Base-by-base conservation (phyloP, 2,329 filamentous ascomycete genomes). In the Lachnellula suecica region DNA sequence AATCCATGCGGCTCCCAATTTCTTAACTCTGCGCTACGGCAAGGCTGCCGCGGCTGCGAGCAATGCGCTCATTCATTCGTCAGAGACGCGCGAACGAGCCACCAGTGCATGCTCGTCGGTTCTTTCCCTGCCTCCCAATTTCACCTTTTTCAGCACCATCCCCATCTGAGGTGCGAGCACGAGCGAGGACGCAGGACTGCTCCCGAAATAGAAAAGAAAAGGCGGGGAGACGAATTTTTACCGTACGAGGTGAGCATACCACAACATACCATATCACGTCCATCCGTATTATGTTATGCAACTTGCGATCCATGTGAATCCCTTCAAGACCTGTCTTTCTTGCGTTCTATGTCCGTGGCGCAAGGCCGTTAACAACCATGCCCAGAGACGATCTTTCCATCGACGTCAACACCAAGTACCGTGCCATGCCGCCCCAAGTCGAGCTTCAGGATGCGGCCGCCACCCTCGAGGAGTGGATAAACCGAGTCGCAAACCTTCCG, bases 401-500 rank as follows among this genome's bases (percentile, higher is more conserved):
- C 76, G 83, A 87, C 72, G 85, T 85, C 70, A 81, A 84, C 67
- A 78, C 51, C 41, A 56, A 53, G 29, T 52, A 50, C 22, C 53
- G 46, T 41, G 56, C 45, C 79, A 72, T 76, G 74, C 85, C 85
- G 81, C 80, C 81, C 66, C 78, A 76, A 66, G 63, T 67, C 66
- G 83, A 86, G 67, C 74, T 79, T 55, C 77, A 83, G 68, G 83
- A 87, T 63, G 81, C 82, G 53, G 79, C 86, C 51, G 76, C 87
- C 59, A 84, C 91, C 64, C 81, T 92, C 62, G 88, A 93, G 69
- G 87, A 91, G 69, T 92, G 88, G 77, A 83, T 87, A 67, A 83
- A 86, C 68, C 79, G 75, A 71, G 87, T 88, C 19, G 84, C 88
- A 63, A 94, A 94, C 65, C 78, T 93, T 24, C 89, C 89, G 56